phyloP scores from a whole-genome alignment of 345 rosid species.

The Anastatica hierochuntica region DNA sequence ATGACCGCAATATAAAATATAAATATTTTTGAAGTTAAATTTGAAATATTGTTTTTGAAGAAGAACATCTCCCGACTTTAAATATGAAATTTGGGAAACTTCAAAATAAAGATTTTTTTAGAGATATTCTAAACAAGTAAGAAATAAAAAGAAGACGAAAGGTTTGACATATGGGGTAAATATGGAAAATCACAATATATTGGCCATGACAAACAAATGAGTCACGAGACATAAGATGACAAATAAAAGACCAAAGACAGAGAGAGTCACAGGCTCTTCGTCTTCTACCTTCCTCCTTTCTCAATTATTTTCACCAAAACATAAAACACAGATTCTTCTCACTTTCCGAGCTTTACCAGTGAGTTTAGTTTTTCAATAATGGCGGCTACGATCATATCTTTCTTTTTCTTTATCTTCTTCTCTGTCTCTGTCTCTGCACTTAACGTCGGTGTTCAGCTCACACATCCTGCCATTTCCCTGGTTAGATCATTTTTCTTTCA shows the following conservation, averaged over 20 bases:
- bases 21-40: no score
- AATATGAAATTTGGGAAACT: no score
- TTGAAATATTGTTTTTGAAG: no score
- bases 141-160: neutral
- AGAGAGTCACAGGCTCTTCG: slow-evolving; percentile 18
- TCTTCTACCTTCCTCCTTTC: slow-evolving; percentile 18
- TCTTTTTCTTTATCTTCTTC: slow-evolving; percentile 16
- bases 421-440: slow-evolving; percentile 37
- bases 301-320: slow-evolving; percentile 10
- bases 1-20: no score
- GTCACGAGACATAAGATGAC: slow-evolving; percentile 26
- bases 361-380: neutral
- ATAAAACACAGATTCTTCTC: slow-evolving; percentile 22
- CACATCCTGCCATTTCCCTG: slow-evolving; percentile 39
- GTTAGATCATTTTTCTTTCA: slow-evolving; percentile 17
- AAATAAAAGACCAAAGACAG: neutral
- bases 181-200: neutral
- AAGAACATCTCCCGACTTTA: no score
- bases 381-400: slow-evolving; percentile 19
- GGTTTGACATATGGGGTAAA: neutral
- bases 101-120: no score
- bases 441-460: slow-evolving; percentile 57
- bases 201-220: slow-evolving; percentile 7
- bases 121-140: neutral
- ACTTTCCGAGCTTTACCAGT: slow-evolving; percentile 21